Base-by-base conservation (phyloP, 305 asterid genomes). In the Striga hermonthica region DNA sequence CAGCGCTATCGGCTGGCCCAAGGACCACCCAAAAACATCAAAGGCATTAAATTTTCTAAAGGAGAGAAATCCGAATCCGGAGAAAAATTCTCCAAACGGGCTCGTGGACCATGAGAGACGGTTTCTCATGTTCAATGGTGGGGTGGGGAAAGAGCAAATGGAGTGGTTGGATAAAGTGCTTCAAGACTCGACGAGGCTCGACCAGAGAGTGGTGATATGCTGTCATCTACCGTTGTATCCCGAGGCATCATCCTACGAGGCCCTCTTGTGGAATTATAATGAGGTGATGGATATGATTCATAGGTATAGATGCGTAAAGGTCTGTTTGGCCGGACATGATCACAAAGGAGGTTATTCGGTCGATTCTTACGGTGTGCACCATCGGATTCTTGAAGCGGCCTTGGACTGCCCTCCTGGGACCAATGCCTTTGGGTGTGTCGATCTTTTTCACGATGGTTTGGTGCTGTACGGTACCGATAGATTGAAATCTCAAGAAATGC, bases 111-210 rank as follows among this genome's bases (percentile, higher is more conserved):
- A 45, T 11, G 96, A 84, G n/a, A 73, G 92, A 65, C 80, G 97
- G 81, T 91, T 86, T 74, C 86, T 91, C 43, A 82, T 77, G 95
- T 91, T 91, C 72, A 88, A 91, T n/a, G 97, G 97, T 7, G 97
- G 84, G 12, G 85, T 91, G 5, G 95, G 96, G 64, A 67, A 81
- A 43, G 86, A 82, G 44, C 97, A 91, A 75, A 50, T 91, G 53
- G 81, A 81, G 57, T 88, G 97, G 97, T 67, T 88, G 83, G 91
- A 86, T 64, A 57, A 47, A 9, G 84, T 86, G 41, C 89, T 91
- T 57, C 69, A 62, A 56, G 96, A 91, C 8, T 89, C 96, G 36
- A 75, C 86, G 0, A 68, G 60, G 69, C 57, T 53, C 37, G 79
- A 78, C 35, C 97, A 91, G 80, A 91, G 80, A 64, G 95, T 82